phyloP scores from a whole-genome alignment of 345 rosid genomes.

The Aquilaria yunnanensis region DNA sequence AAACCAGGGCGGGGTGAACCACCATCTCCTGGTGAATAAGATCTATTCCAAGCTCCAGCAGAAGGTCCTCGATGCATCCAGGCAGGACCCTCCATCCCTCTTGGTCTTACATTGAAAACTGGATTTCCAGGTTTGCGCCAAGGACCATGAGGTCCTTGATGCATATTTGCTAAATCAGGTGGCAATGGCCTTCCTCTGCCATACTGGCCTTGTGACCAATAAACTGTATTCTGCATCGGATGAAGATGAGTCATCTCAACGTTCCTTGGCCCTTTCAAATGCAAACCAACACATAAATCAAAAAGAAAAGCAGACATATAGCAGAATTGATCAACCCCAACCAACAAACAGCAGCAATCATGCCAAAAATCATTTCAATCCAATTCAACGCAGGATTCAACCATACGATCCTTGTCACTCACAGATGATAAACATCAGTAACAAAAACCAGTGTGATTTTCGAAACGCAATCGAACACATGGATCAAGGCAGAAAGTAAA shows the following conservation, averaged over 20 bases:
- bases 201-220: constrained; percentile 34
- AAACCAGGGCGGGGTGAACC: constrained; percentile 15
- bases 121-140: constrained; percentile 31
- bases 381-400: background rate
- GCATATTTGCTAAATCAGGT: constrained; percentile 9
- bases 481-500: no score
- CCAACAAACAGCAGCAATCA: no score
- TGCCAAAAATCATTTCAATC: background rate
- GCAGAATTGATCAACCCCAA: background rate
- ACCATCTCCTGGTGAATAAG: constrained; percentile 20
- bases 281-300: constrained; percentile 14
- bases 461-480: no score
- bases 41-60: constrained; percentile 29
- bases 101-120: constrained; percentile 25
- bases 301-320: background rate
- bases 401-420: no score
- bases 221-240: constrained; percentile 38
- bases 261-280: constrained; percentile 37
- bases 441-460: no score
- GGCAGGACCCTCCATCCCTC: constrained; percentile 29
- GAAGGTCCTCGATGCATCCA: constrained; percentile 35
- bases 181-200: constrained; percentile 26
- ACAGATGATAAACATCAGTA: no score
- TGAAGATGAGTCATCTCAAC: constrained; percentile 23
- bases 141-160: constrained; percentile 33